Evolutionary conservation across 768 basidiomycete species (phyloP), one percentile per base, ranked within the genome.

Genomic region (Pulveroboletus sp.): DNA sequence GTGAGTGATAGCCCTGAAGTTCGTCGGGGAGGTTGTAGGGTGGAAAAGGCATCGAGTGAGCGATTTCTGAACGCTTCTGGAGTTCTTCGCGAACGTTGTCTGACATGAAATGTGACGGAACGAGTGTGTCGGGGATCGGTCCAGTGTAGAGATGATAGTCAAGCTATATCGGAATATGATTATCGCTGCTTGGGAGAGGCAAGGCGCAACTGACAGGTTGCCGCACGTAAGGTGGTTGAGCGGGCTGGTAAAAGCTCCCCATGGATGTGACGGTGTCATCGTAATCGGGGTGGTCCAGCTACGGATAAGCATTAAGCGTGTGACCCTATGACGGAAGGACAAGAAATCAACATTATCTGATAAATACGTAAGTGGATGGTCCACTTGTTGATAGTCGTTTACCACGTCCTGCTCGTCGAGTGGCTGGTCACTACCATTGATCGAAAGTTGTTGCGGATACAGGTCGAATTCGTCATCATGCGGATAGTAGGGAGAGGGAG

Each of bases 141-240:
- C 80, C 79, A 4, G 89, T 85, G 72, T 99, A 99, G 25, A 97
- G 77, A 56, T 97, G 92, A 62, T 99, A 93, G 62, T 97, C 83
- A 39, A 98, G 78, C 91, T 95, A 62, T 17, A 36, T 45, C 9
- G 20, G 32, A 23, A 21, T 20, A 38, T 38, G 36, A 8, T 36
- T 20, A 27, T 34, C 45, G 38, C 34, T 44, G 43, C 11, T 34
- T 42, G 39, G 45, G 32, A 20, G n/a, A 47, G 20, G 50, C 23
- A 12, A 45, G 31, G 41, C n/a, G 23, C 50, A 25, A 56, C 72
- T 57, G 62, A 91, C 90, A 19, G 89, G 86, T 60, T 90, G 87
- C n/a, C 78, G 79, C 49, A 81, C 59, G 59, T 78, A 86, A 2
- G 76, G 60, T 19, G 76, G 69, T 32, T 74, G 68, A 19, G 68